Evolutionary conservation across 148 eudicot genomes (phyloP).

Genomic region (Amaranthus palmeri): DNA sequence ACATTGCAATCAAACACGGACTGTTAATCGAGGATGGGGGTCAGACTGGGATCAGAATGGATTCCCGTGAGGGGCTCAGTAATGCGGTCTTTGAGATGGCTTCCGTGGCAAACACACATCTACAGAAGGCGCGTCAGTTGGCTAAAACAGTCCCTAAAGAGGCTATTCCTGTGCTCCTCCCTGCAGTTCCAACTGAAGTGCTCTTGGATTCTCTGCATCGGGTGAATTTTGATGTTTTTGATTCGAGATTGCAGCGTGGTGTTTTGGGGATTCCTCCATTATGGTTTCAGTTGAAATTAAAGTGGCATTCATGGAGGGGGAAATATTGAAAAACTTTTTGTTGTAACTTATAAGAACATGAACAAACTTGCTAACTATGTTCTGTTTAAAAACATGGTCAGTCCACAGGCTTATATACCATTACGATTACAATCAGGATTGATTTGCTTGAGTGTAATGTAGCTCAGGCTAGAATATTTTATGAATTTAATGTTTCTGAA

Average conservation of each 20-base stretch:
- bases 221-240: constrained; percentile 74
- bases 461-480: background rate
- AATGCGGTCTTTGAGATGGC: constrained; percentile 86
- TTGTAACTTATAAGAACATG: constrained; percentile 7
- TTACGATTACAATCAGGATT: background rate
- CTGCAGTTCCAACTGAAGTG: constrained; percentile 80
- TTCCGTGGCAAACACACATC: constrained; percentile 75
- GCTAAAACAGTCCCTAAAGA: constrained; percentile 60
- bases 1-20: constrained; percentile 69
- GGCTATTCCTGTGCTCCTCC: constrained; percentile 73
- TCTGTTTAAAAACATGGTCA: background rate
- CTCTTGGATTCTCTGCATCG: constrained; percentile 63
- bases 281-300: constrained; percentile 78
- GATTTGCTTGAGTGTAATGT: background rate
- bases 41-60: constrained; percentile 38
- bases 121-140: constrained; percentile 73
- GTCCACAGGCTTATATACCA: background rate
- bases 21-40: constrained; percentile 45
- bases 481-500: background rate
- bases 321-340: constrained; percentile 36
- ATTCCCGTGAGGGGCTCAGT: constrained; percentile 60
- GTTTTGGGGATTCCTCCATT: constrained; percentile 71
- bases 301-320: constrained; percentile 87
- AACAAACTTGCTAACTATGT: background rate
- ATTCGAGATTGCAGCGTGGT: constrained; percentile 68